Conservation (phyloP, 345 rosid genomes). For the Salix arbutifolia region DNA sequence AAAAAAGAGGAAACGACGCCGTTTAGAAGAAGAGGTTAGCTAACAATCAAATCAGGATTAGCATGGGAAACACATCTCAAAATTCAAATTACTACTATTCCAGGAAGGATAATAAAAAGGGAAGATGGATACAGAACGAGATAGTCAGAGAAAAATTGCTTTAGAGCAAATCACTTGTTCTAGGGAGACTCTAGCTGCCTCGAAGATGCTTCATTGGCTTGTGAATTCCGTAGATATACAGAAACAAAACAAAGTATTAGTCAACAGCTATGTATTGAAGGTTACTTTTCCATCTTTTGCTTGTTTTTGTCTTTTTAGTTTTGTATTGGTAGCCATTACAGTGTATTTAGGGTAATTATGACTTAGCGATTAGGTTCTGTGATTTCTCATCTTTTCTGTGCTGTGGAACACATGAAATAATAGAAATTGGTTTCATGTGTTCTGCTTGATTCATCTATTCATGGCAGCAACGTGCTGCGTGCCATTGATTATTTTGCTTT, state of each 20-base stretch:
- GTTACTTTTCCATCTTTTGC: background rate
- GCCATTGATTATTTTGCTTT: background rate
- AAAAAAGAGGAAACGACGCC: no score
- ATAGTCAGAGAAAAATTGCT: no score
- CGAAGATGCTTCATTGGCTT: background rate
- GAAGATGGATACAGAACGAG: no score
- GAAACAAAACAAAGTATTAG: background rate
- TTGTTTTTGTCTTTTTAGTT: background rate
- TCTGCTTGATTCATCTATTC: background rate
- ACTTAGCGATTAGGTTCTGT: background rate
- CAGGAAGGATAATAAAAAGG: no score
- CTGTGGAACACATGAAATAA: background rate
- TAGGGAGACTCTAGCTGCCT: no score
- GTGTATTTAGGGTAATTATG: background rate
- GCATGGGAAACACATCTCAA: no score
- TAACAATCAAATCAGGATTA: no score
- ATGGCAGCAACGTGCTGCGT: background rate
- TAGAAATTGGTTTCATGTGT: background rate
- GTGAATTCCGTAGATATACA: background rate
- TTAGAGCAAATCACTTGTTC: no score
- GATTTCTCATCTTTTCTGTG: background rate
- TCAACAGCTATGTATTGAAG: background rate
- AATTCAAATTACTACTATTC: no score
- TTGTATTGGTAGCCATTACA: background rate
- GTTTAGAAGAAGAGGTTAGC: no score